Percentiles rank a stretch among this genome's conserved stretches.
These are phyloP conservation scores for Scheffersomyces coipomensis DNA, from an alignment of 805 yeast genomes.

Conservation along the genomic window DNA sequence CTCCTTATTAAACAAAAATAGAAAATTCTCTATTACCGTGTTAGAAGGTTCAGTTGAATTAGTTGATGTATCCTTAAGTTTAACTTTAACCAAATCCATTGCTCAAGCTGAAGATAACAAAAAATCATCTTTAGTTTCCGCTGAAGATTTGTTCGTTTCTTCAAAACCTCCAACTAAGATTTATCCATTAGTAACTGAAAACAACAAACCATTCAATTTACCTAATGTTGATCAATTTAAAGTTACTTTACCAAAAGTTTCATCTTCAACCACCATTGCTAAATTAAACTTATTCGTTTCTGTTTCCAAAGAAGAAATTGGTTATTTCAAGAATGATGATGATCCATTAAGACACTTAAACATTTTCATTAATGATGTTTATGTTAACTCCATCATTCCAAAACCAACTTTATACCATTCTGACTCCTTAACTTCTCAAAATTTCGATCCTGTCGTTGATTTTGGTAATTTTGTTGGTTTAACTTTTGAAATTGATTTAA, in stretches of 20 bases:
- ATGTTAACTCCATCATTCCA: constrained; percentile 21
- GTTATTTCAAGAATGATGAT: constrained; percentile 13
- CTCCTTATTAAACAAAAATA: constrained; percentile 11
- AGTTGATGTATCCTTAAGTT: constrained; percentile 17
- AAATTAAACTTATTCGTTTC: constrained; percentile 23
- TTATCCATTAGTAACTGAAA: constrained; percentile 15
- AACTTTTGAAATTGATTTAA: constrained; percentile 23
- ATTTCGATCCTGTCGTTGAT: constrained; percentile 25
- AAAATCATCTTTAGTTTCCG: constrained; percentile 4
- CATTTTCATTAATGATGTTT: constrained; percentile 18
- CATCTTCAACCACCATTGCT: constrained; percentile 14
- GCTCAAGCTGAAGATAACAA: constrained; percentile 3
- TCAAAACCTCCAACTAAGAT: constrained; percentile 21
- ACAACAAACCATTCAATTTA: constrained; percentile 14
- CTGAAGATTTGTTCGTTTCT: constrained; percentile 13
- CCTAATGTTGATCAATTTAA: constrained; percentile 16
- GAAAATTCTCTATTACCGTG: constrained; percentile 11
- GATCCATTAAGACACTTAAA: constrained; percentile 26
- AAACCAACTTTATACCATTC: constrained; percentile 27
- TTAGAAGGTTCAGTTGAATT: constrained; percentile 18
- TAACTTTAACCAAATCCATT: constrained; percentile 15
- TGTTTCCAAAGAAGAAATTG: constrained; percentile 23
- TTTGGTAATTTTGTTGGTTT: constrained; percentile 24
- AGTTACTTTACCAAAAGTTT: constrained; percentile 16
- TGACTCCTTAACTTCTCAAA: constrained; percentile 13